Base-by-base conservation (phyloP, 1,284 basidiomycete genomes). In the Austropuccinia psidii region DNA sequence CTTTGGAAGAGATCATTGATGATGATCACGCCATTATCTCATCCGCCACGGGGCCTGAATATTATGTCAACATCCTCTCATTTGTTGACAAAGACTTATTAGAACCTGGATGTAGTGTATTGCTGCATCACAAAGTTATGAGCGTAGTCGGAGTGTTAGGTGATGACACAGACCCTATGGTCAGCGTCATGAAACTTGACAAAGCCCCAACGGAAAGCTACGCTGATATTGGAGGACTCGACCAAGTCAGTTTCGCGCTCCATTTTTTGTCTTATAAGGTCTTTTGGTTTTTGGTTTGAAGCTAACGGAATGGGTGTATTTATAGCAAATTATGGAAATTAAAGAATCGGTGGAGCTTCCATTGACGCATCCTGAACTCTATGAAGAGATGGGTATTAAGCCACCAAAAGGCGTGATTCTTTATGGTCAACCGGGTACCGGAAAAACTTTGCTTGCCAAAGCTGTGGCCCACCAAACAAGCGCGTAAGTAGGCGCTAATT, bases 1-100 rank as follows among this genome's bases (percentile, higher is more conserved):
- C 93, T 0, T 85, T 99, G 78, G 96, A 98, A 83, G 96, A 99
- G 83, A 98, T 99, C 78, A 96, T 99, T 80, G 96, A 98, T 84
- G 96, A 99, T 83, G 96, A 99, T 85, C 96, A 98, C 81, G 95
- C 96, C 24, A 98, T 99, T 81, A 90, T 99, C 79, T 94, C 91
- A 81, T 91, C 91, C 11, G 87, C 92, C 21, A 92, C 91, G 47
- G 95, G 96, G 1, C 94, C 95, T 37, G 96, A 98, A 81, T 94
- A 90, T 82, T 99, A 99, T 81, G 96, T 99, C 77, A 90, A 92
- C 54, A 98, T 98, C 81, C 93, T 98, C 90, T 92, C 89, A 76
- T 96, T 96, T 47, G 95, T 99, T 77, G 95, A 99, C 87, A 98
- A 98, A 83, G 95, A 99, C 80, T 83, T 95, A 62, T 85, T 99